Evolutionary conservation across 1,139 yeast genomes (phyloP).

Genomic region (Kodamaea suecica): DNA sequence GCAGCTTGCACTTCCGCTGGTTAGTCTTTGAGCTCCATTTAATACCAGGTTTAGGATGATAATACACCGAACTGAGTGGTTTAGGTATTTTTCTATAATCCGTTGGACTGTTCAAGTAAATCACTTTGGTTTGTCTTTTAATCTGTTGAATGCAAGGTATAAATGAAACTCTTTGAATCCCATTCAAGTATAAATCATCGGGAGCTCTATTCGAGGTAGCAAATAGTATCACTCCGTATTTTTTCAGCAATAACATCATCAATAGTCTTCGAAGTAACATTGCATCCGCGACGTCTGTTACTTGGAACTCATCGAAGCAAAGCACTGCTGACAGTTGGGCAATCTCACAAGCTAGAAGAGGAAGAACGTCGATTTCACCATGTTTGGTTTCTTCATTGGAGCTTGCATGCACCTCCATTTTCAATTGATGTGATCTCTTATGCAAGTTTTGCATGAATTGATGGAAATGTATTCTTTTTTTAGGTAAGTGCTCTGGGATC

Average conservation of each 20-base stretch:
- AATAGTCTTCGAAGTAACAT: slow-evolving; percentile 83
- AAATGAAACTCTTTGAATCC: slow-evolving; percentile 87
- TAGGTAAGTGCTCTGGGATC: slow-evolving; percentile 71
- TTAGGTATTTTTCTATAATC: slow-evolving; percentile 89
- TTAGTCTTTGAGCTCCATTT: slow-evolving; percentile 52
- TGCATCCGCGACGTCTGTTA: slow-evolving; percentile 97
- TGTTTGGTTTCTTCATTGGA: slow-evolving; percentile 2
- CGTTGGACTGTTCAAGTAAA: slow-evolving; percentile 82
- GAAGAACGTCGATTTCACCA: slow-evolving; percentile 73
- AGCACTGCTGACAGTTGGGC: slow-evolving; percentile 72
- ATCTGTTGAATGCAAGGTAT: slow-evolving; percentile 86
- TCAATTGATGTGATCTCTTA: slow-evolving; percentile 77
- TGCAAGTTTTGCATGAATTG: slow-evolving; percentile 95
- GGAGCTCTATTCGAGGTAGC: slow-evolving; percentile 96
- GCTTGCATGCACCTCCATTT: slow-evolving; percentile 27
- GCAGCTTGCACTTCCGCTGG: slow-evolving; percentile 53
- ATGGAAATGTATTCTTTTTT: slow-evolving; percentile 85
- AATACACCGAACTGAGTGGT: slow-evolving; percentile 79
- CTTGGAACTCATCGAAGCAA: slow-evolving; percentile 95
- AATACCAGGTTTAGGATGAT: slow-evolving; percentile 65
- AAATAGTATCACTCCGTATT: slow-evolving; percentile 81
- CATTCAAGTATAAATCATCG: slow-evolving; percentile 86
- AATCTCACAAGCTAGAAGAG: slow-evolving; percentile 78
- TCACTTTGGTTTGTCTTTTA: slow-evolving; percentile 70
- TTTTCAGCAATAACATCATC: slow-evolving; percentile 56